phyloP scores from a whole-genome alignment of 2,329 filamentous ascomycete genomes.

The Xylariaceae sp. region DNA sequence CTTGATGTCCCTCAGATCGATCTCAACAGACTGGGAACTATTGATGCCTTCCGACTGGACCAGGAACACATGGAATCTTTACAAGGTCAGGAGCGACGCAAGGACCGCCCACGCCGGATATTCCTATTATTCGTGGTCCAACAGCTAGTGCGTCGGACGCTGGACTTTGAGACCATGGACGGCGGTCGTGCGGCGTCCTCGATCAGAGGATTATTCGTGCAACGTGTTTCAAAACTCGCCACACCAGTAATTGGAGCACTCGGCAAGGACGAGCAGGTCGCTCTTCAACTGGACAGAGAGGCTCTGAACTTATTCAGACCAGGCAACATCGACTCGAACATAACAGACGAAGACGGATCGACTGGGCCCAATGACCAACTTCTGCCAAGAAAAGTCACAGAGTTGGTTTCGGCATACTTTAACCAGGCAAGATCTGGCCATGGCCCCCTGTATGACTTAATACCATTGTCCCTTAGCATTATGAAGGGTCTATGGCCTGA shows the following conservation, averaged over 20 bases:
- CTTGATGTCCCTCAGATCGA: constrained; percentile 17
- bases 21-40: constrained; percentile 12
- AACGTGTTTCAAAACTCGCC: constrained; percentile 28
- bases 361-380: too few species aligned
- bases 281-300: constrained; percentile 22
- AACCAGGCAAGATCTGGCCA: too few species aligned
- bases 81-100: background rate
- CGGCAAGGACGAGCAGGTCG: constrained; percentile 25
- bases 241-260: constrained; percentile 26
- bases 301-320: constrained; percentile 26
- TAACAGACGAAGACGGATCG: too few species aligned
- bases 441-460: too few species aligned
- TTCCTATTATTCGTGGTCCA: constrained; percentile 28
- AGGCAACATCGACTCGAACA: background rate
- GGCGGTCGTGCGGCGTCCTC: constrained; percentile 1
- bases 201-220: constrained; percentile 27
- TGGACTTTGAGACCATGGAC: constrained; percentile 10
- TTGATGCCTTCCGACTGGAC: constrained; percentile 10
- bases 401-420: too few species aligned
- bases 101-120: constrained; percentile 20
- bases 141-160: constrained; percentile 27
- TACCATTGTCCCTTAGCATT: constrained; percentile 30
- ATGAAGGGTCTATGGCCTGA: constrained; percentile 29
- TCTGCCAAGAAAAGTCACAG: too few species aligned
- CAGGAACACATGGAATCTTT: too few species aligned